Evolutionary conservation across 2,329 filamentous ascomycete genomes (phyloP).

Genomic region (Fusarium anguioides): DNA sequence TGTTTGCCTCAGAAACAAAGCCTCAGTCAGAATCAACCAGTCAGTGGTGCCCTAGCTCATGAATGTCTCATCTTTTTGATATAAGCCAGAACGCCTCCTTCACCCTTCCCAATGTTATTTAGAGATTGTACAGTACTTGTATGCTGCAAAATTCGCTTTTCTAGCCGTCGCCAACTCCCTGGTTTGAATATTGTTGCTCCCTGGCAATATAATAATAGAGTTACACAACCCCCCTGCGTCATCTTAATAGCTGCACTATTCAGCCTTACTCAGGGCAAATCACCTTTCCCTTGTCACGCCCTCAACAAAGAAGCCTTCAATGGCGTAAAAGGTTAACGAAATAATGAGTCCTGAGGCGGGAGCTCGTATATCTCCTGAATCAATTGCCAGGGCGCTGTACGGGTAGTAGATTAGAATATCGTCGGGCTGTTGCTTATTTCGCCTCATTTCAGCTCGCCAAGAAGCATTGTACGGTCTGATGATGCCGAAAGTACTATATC

Average conservation of each 20-base stretch:
- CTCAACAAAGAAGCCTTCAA: neutral
- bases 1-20: conserved; percentile 12
- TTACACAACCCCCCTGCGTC: conserved; percentile 9
- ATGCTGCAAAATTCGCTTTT: conserved; percentile 24
- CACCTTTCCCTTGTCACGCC: neutral
- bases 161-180: conserved; percentile 10
- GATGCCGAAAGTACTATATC: conserved; percentile 84
- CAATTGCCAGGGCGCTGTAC: neutral
- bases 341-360: neutral
- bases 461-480: conserved; percentile 85
- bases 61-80: conserved; percentile 38
- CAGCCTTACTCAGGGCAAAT: neutral
- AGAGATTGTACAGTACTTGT: conserved; percentile 18
- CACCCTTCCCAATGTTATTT: conserved; percentile 32
- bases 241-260: conserved; percentile 1
- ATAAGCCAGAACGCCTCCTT: conserved; percentile 30
- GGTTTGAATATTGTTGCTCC: conserved; percentile 26
- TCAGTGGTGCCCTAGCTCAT: conserved; percentile 21
- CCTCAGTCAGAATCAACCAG: too few species aligned
- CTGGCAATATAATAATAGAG: conserved; percentile 21
- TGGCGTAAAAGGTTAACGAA: neutral
- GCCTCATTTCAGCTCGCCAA: conserved; percentile 77
- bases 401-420: conserved; percentile 20
- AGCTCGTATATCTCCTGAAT: conserved; percentile 15
- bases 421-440: conserved; percentile 53